Evolutionary conservation across 345 rosid species (phyloP).

Genomic region (Melaleuca quinquenervia): DNA sequence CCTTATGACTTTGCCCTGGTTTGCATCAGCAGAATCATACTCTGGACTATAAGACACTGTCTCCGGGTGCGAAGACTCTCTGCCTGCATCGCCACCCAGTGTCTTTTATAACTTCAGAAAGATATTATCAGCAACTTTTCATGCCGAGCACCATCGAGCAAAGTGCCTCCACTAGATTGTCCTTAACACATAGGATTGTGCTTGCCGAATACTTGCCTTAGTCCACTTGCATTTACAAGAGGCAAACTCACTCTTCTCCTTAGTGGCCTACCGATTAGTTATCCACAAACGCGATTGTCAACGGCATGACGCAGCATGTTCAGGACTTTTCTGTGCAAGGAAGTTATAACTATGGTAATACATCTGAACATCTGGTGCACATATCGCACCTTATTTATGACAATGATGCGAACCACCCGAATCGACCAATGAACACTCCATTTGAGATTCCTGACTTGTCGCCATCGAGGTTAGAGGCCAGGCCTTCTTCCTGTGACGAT

Average conservation of each 20-base stretch:
- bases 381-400: constrained; percentile 67
- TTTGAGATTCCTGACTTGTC: constrained; percentile 70
- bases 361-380: constrained; percentile 30
- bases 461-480: constrained; percentile 43
- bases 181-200: not conserved
- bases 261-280: not conserved
- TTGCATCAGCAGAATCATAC: not conserved
- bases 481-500: constrained; percentile 24
- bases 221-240: not conserved
- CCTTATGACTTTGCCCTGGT: not conserved
- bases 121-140: too few species aligned
- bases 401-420: constrained; percentile 18
- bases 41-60: not conserved
- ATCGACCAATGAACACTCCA: constrained; percentile 21
- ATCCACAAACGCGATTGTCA: not conserved
- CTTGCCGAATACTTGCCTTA: not conserved
- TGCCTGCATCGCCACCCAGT: not conserved
- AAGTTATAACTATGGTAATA: not conserved
- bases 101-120: too few species aligned
- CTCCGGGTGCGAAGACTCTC: not conserved
- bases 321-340: not conserved
- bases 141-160: too few species aligned
- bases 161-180: not conserved
- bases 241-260: not conserved
- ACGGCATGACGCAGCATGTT: not conserved